Evolutionary conservation across 345 rosid genomes (phyloP).

Genomic region (Triadica sebifera): DNA sequence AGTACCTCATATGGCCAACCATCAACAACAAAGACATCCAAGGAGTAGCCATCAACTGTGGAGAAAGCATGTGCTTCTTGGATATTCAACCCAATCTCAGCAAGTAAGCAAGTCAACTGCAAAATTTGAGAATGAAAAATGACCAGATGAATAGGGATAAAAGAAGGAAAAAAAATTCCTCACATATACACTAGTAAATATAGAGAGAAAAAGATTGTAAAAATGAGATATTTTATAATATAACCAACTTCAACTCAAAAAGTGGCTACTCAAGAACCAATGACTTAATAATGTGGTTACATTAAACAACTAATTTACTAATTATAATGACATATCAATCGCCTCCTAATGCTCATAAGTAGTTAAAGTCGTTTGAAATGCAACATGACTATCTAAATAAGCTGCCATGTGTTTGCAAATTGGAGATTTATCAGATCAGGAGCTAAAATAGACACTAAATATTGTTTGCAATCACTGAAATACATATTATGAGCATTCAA

Average conservation of each 20-base stretch:
- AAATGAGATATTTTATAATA: neutral
- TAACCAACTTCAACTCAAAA: neutral
- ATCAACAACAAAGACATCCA: constrained; percentile 97
- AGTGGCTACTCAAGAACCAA: neutral
- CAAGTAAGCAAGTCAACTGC: constrained; percentile 87
- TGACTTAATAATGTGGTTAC: neutral
- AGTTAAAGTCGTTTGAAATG: neutral
- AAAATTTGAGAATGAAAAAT: constrained; percentile 26
- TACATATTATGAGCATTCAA: constrained; percentile 3
- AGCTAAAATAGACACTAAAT: neutral
- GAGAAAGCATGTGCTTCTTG: constrained; percentile 99
- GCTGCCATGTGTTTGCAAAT: neutral
- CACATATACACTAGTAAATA: neutral
- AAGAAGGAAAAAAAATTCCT: neutral
- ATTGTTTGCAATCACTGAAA: too few species aligned
- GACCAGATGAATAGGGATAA: constrained; percentile 9
- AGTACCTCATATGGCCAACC: constrained; percentile 99
- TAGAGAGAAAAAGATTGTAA: neutral
- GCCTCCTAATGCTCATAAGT: neutral
- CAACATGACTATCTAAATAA: neutral
- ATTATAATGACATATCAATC: neutral
- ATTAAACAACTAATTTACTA: neutral
- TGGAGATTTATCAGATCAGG: neutral
- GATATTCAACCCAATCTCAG: constrained; percentile 91
- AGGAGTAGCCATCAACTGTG: constrained; percentile 84